Evolutionary conservation across 805 yeast genomes (phyloP), one percentile per base, ranked within the genome.

Genomic region (Tetrapisispora fleetii): DNA sequence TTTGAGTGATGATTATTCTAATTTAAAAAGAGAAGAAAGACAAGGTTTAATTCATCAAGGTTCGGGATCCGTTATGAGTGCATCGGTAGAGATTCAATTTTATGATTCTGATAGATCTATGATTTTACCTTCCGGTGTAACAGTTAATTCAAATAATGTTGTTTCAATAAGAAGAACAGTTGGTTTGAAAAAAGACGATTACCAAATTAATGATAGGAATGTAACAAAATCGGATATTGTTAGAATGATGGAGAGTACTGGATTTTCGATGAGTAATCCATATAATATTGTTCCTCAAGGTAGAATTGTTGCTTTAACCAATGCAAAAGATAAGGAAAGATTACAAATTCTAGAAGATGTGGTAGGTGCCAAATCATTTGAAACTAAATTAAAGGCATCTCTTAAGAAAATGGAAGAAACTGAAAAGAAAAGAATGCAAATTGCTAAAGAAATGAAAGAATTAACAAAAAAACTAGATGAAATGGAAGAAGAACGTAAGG

Each of bases 261-360:
- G 99, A 0, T 88, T 93, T 60, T 85, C 95, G 0, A 76, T 85
- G 52, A 80, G 88, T 6, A 90, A 89, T 54, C 96, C 97, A 1
- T 91, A 90, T 65, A 91, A 91, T 63, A 91, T 93, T 56, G 98
- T 93, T 5, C 98, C 99, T 0, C 99, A 93, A 67, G 99, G 99
- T 19, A 75, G 86, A 57, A 87, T 93, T 57, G 84, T 96, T 1
- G 75, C 85, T 0, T 72, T 93, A 50, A 91, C 98, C 0, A 88
- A 88, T 60, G 91, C 96, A 0, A 85, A 85, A 56, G 96, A 89
- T 60, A 60, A 77, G 2, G 96, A 90, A 60, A 77, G 97, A 52
- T 71, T 91, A 46, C 75, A 77, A 35, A 68, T 90, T 37, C 69
- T 93, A 55, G 89, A 91, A 55, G 96, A 89, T 59, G 96, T 91